Evolutionary conservation across 768 basidiomycete genomes (phyloP), one percentile per base, ranked within the genome.

Genomic region (Podaxis mareebaensis): DNA sequence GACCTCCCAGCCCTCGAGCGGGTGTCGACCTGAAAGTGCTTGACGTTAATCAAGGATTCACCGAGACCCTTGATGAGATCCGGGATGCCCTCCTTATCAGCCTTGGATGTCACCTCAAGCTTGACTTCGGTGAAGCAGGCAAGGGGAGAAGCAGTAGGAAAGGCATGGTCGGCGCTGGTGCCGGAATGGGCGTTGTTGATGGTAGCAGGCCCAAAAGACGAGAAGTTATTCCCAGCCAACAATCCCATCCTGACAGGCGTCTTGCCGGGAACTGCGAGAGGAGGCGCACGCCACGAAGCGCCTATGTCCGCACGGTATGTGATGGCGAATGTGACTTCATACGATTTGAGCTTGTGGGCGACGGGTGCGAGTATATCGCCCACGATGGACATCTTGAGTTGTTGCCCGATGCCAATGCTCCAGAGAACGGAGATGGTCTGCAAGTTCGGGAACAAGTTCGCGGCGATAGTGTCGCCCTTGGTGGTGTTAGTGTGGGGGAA

Each of bases 321-420:
- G 17, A 62, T 20, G 8, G 33, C 44, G n/a, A 62, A 56, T n/a
- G 15, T 26, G 22, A 55, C 53, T 15, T 62, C 44, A 44, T 36
- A 62, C 24, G 42, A 15, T 40, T 26, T 39, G 30, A 62, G 44
- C 24, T n/a, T 56, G 28, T 55, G 28, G 2, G 61, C 61, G 24
- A 62, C 22, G 11, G 61, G 61, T 4, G 40, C 53, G n/a, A 62
- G 33, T 4, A 46, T 62, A 24, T 44, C 44, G 7, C 44, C 30
- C 40, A 62, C 20, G 22, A 62, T 30, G 30, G 61, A 62, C 61
- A 48, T 46, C 30, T 38, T 54, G 12, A 62, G 44, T 3, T 62
- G 61, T 48, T 62, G 61, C n/a, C 61, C 61, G 17, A 62, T 44
- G 10, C 61, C 53, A 6, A 62, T 36, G 24, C 61, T 55, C 61